Conservation (phyloP, 768 basidiomycete species). For the Xerocomellus chrysenteron region DNA sequence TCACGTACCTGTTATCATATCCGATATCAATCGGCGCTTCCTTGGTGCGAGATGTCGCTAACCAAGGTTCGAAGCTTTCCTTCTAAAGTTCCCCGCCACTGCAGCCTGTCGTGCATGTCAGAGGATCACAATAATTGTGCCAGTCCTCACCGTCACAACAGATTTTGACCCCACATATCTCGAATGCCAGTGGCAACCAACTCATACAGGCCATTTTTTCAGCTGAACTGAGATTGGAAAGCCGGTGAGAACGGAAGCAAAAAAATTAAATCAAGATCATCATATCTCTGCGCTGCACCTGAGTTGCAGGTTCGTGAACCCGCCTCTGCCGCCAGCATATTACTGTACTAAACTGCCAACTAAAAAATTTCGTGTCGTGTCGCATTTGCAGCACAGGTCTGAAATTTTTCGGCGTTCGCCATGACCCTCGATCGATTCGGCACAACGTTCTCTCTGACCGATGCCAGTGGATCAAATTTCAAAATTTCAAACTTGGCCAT, state of each 20-base stretch:
- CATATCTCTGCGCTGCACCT: not conserved
- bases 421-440: not conserved
- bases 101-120: not conserved
- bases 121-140: not conserved
- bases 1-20: conserved; percentile 7
- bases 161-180: not conserved
- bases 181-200: not conserved
- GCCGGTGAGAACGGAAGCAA: not conserved
- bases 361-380: not conserved
- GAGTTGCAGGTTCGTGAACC: not conserved
- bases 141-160: not conserved
- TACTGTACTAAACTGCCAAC: too few relatives aligned
- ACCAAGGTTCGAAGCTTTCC: not conserved
- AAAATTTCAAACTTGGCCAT: too few relatives aligned
- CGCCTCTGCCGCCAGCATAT: not conserved
- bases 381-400: not conserved
- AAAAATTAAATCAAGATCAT: not conserved
- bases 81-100: not conserved
- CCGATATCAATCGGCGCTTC: conserved; percentile 7
- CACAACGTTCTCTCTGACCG: not conserved
- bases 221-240: not conserved
- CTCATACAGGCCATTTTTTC: too few relatives aligned
- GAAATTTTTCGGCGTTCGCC: not conserved
- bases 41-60: conserved; percentile 4
- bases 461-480: too few relatives aligned